A percentile compares a stretch with the other conserved stretches of the same genome.
Conservation (phyloP, 2,329 filamentous ascomycete species). For the Chlorencoelia australis region DNA sequence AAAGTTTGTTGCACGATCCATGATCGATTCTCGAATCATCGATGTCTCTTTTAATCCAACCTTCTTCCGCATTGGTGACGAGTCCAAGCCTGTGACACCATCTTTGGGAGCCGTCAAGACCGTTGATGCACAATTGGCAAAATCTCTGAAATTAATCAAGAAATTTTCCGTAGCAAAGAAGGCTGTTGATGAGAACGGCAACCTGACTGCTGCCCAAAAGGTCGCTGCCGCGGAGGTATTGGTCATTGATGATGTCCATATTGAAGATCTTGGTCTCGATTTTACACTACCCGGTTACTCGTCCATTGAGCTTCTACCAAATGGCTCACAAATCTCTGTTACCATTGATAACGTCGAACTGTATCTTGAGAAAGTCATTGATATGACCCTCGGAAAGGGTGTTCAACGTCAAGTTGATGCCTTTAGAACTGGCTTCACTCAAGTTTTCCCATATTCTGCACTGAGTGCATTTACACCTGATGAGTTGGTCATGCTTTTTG, state of each 20-base stretch:
- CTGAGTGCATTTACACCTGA: constrained; percentile 89
- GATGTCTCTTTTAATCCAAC: constrained; percentile 96
- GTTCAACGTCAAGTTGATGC: constrained; percentile 84
- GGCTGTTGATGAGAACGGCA: constrained; percentile 62
- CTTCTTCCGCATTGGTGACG: constrained; percentile 88
- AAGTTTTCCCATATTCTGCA: constrained; percentile 92
- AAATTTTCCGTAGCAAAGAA: constrained; percentile 78
- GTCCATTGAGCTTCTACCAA: constrained; percentile 67
- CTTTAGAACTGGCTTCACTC: constrained; percentile 83
- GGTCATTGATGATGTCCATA: constrained; percentile 60
- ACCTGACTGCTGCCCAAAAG: constrained; percentile 60
- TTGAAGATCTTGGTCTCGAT: constrained; percentile 85
- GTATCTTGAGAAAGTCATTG: constrained; percentile 83
- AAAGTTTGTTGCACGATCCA: constrained; percentile 94
- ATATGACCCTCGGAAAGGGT: constrained; percentile 81
- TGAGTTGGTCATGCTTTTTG: constrained; percentile 91
- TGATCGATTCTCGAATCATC: constrained; percentile 97
- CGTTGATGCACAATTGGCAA: constrained; percentile 78
- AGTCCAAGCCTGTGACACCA: constrained; percentile 53
- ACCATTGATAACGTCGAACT: constrained; percentile 84
- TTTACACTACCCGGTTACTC: constrained; percentile 92
- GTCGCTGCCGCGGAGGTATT: constrained; percentile 58
- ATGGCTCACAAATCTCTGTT: constrained; percentile 65
- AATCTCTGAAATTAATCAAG: constrained; percentile 77
- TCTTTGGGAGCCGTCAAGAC: constrained; percentile 83